Evolutionary conservation across 75 land plant species (phyloP), one percentile per base, ranked within the genome.

Genomic region (Sequoiadendron giganteum): DNA sequence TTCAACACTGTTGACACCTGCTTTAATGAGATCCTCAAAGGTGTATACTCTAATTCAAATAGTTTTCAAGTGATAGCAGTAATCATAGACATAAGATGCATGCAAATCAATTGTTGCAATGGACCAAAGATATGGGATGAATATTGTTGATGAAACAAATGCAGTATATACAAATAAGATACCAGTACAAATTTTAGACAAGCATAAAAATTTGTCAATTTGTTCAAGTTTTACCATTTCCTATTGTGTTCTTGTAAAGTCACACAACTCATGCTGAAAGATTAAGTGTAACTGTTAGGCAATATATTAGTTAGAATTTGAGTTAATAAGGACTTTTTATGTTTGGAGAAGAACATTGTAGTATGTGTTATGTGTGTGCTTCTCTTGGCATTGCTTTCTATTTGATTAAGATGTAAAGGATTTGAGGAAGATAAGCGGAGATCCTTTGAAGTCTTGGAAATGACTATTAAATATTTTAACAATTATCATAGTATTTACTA

Each of bases 11-110:
- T 87, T 97, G 86, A 93, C 94, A 89, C 97, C 99, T 80, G 94
- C 93, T 85, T 93, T 95, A 19, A 77, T 94, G 90, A 94, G 91
- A 86, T 97, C 99, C 45, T 92, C 96, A n/a, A 95, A 94, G 96
- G 96, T 95, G 49, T 78, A 21, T 38, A 58, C 16, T 75, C 77
- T 75, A 75, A 75, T 13, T 11, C 16, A 75, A 32, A 75, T 18
- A 10, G 38, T 75, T 75, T 34, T 30, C 38, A 34, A 14, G 39
- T 75, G 38, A 34, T 9, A 75, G 0, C 4, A 9, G 28, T 70
- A 70, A 70, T 30, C 77, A 75, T 75, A 75, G 16, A 75, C 77
- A 11, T 34, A 68, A 45, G 11, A 47, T 47, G 43, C 36, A 47
- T 28, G 10, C 25, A 28, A 79, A 3, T 40, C 43, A 79, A 10